Evolutionary conservation across 2,329 filamentous ascomycete genomes (phyloP).

Genomic region (Trichophyton equinum): DNA sequence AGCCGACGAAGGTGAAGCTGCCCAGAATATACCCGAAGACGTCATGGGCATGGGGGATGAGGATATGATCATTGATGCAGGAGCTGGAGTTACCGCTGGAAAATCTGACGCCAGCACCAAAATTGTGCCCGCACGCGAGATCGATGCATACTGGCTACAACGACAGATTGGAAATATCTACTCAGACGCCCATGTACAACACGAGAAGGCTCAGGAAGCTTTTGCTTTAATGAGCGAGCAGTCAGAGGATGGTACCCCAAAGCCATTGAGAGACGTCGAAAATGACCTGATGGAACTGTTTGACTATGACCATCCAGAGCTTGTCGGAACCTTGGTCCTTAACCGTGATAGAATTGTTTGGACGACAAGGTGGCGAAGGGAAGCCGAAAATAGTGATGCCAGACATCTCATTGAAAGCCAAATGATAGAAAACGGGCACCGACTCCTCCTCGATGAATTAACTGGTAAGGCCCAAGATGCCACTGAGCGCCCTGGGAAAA

Average conservation of each 20-base stretch:
- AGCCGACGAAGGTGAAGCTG: constrained; percentile 38
- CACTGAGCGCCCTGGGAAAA: constrained; percentile 53
- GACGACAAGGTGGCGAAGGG: constrained; percentile 76
- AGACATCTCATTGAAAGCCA: constrained; percentile 71
- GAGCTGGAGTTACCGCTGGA: constrained; percentile 31
- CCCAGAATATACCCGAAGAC: constrained; percentile 26
- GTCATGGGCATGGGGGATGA: constrained; percentile 41
- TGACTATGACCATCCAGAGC: constrained; percentile 88
- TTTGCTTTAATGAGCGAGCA: constrained; percentile 70
- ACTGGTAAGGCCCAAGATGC: constrained; percentile 54
- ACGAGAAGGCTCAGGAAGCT: constrained; percentile 79
- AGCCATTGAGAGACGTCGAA: constrained; percentile 80
- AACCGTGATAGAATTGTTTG: constrained; percentile 93
- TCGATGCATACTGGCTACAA: constrained; percentile 96
- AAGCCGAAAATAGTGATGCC: constrained; percentile 62
- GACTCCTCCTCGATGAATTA: constrained; percentile 77
- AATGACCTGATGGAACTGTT: constrained; percentile 98
- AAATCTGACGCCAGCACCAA: constrained; percentile 39
- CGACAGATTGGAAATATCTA: constrained; percentile 81
- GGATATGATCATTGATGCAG: constrained; percentile 73
- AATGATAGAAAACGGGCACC: constrained; percentile 79
- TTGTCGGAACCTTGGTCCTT: constrained; percentile 79
- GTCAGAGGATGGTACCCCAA: constrained; percentile 63
- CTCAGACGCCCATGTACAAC: constrained; percentile 80
- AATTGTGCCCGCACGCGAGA: constrained; percentile 68